phyloP scores from a whole-genome alignment of 352 stramenopile species.

The Pythium scleroteichum region DNA sequence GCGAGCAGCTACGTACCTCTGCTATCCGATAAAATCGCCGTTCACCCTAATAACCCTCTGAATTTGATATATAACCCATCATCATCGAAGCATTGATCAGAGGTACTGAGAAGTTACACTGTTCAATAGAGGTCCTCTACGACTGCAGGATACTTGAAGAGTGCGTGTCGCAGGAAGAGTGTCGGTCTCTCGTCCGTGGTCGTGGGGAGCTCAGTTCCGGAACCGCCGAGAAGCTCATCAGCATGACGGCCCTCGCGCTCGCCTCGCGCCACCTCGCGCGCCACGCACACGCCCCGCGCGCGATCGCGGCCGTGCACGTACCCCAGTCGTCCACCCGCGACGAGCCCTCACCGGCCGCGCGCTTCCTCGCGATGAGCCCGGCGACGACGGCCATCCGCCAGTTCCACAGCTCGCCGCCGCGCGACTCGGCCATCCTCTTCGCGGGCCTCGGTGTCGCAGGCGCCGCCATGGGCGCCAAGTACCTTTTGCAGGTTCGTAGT shows the following conservation, averaged over 20 bases:
- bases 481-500: conserved; percentile 50
- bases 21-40: neutral
- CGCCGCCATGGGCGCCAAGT: conserved; percentile 75
- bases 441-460: conserved; percentile 68
- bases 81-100: too few species aligned
- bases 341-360: conserved; percentile 10
- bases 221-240: neutral
- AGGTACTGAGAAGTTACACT: too few species aligned
- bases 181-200: conserved; percentile 13
- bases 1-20: neutral
- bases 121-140: neutral
- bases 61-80: too few species aligned
- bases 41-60: too few species aligned
- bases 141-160: neutral
- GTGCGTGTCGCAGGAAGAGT: neutral
- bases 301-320: conserved; percentile 1
- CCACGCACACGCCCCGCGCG: conserved; percentile 1
- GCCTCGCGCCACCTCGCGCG: conserved; percentile 13
- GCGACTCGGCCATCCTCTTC: conserved; percentile 62
- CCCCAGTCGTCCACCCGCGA: conserved; percentile 3
- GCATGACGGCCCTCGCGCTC: neutral
- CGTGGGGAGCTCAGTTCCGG: conserved; percentile 5
- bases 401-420: conserved; percentile 69
- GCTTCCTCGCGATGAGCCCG: conserved; percentile 11
- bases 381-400: conserved; percentile 32